phyloP scores from a whole-genome alignment of 2,329 filamentous ascomycete genomes.

The Leptosphaerulina australis region DNA sequence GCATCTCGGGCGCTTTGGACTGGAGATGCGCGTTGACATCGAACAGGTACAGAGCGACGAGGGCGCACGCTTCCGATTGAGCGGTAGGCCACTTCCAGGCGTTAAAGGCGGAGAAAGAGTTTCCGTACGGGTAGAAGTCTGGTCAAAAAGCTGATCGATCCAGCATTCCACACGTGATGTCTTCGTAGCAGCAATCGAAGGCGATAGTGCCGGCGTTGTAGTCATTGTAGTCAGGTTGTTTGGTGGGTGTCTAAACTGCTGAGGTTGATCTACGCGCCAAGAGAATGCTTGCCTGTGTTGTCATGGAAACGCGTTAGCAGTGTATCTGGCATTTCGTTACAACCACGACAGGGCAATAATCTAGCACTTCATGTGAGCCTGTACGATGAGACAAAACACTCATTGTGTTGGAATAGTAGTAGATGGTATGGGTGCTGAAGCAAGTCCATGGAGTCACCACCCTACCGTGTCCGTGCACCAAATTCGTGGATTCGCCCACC shows the following conservation, averaged over 20 bases:
- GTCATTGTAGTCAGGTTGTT: conserved; percentile 21
- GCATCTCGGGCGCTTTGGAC: conserved; percentile 20
- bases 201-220: conserved; percentile 22
- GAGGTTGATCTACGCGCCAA: background rate
- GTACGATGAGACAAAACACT: too few species aligned
- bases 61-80: conserved; percentile 19
- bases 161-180: conserved; percentile 21
- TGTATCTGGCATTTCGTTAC: too few species aligned
- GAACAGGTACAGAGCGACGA: conserved; percentile 12
- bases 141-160: conserved; percentile 20
- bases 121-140: conserved; percentile 10
- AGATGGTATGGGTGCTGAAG: too few species aligned
- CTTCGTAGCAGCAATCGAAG: conserved; percentile 22
- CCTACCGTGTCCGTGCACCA: too few species aligned
- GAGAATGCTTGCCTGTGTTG: too few species aligned
- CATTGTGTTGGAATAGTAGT: too few species aligned
- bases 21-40: conserved; percentile 17
- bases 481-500: too few species aligned
- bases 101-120: conserved; percentile 21
- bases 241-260: background rate
- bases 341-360: too few species aligned
- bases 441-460: too few species aligned
- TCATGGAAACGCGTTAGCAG: too few species aligned
- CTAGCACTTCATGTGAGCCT: too few species aligned
- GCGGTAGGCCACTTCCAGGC: conserved; percentile 17